These are phyloP conservation scores for Eimeria sp. DNA, from an alignment of 169 alveolate genomes.

Conservation along the genomic window DNA sequence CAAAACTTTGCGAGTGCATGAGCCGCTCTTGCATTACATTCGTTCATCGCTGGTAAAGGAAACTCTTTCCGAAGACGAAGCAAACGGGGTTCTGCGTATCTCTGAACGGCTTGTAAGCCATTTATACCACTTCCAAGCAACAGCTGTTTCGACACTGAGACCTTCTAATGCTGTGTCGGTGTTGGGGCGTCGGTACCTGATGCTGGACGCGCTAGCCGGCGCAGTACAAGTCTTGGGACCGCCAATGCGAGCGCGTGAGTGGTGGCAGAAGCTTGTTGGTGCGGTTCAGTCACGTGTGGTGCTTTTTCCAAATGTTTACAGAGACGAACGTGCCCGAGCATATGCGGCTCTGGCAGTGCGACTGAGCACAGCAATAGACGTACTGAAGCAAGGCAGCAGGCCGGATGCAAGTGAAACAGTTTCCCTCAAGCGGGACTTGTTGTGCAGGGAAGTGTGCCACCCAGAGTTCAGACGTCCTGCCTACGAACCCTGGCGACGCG, in stretches of 20 bases:
- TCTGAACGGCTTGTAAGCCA: background rate
- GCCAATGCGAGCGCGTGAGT: background rate
- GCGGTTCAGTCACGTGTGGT: background rate
- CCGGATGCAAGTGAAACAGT: background rate
- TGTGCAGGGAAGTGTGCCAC: background rate
- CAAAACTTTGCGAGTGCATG: background rate
- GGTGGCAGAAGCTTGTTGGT: background rate
- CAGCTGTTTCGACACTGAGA: background rate
- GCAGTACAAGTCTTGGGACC: background rate
- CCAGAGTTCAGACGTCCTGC: background rate
- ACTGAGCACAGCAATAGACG: conserved; percentile 13
- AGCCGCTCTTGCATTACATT: background rate
- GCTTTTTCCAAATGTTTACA: background rate
- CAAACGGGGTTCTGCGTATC: background rate
- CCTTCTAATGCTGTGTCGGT: background rate
- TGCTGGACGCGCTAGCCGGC: background rate
- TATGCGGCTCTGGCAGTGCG: background rate
- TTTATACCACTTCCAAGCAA: background rate
- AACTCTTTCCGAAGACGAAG: background rate
- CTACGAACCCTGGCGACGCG: background rate
- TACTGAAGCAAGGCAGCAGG: background rate
- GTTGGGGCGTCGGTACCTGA: conserved; percentile 26
- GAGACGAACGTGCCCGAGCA: background rate
- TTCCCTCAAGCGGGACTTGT: background rate
- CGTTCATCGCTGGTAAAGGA: background rate